Evolutionary conservation across 78 protist genomes (phyloP).

Genomic region (Pigoraptor vietnamica): DNA sequence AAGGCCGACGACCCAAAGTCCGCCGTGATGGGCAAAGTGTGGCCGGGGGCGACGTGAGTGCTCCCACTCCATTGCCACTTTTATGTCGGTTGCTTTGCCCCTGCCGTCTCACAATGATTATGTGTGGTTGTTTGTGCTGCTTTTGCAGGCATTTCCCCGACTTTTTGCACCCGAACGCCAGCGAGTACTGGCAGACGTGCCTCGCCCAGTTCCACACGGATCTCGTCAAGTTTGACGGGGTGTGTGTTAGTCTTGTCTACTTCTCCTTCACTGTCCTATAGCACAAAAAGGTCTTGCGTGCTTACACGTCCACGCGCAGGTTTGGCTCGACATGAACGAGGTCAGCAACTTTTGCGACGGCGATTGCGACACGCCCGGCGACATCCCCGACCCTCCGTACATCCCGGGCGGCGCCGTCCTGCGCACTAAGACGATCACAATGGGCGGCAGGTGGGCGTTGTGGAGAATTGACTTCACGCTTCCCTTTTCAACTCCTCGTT

Average conservation of each 20-base stretch:
- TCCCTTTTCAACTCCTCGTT: no score
- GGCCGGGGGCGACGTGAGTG: constrained; percentile 63
- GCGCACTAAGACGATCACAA: background rate
- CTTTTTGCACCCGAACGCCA: constrained; percentile 46
- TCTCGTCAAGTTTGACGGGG: background rate
- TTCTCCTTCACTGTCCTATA: background rate
- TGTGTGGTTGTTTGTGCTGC: background rate
- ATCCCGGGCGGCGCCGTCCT: background rate
- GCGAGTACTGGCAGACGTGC: constrained; percentile 42
- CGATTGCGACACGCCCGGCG: background rate
- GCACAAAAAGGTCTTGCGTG: no score
- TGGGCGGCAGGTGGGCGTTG: background rate
- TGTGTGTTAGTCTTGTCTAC: background rate
- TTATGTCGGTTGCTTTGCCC: background rate
- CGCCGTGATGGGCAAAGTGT: constrained; percentile 55
- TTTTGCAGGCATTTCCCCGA: constrained; percentile 57
- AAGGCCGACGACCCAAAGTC: background rate
- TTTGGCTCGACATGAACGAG: constrained; percentile 89
- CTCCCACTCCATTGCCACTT: background rate
- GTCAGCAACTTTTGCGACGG: constrained; percentile 33
- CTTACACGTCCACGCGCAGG: no score
- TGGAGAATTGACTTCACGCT: no score
- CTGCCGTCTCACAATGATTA: no score
- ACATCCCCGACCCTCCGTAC: constrained; percentile 23
- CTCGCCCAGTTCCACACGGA: constrained; percentile 7